Evolutionary conservation across 2,329 filamentous ascomycete species (phyloP).

Genomic region (Berkeleyomyces basicola): DNA sequence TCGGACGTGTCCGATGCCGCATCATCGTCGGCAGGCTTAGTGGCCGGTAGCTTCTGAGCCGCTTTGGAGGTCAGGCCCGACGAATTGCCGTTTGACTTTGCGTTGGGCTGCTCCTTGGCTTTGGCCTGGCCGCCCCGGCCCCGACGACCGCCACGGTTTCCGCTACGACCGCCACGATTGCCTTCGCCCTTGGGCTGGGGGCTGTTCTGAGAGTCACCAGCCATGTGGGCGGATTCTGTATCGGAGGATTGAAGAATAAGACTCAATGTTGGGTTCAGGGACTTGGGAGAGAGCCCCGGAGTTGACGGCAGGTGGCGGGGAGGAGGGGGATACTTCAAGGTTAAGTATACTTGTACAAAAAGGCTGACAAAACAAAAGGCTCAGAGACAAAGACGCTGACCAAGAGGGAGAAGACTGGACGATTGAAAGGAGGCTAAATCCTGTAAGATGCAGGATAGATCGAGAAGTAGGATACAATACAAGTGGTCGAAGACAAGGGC

Average conservation of each 20-base stretch:
- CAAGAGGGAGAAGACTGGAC: no score
- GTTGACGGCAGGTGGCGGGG: no score
- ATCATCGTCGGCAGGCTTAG: slow-evolving; percentile 2
- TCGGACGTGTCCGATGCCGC: slow-evolving; percentile 21
- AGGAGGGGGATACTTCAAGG: no score
- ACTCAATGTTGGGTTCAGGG: neutral
- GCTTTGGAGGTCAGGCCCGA: neutral
- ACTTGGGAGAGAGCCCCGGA: no score
- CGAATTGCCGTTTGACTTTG: neutral
- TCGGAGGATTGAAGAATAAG: neutral
- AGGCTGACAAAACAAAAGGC: no score
- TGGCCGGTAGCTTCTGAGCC: neutral
- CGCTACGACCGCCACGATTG: neutral
- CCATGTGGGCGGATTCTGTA: neutral
- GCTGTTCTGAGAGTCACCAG: slow-evolving; percentile 5
- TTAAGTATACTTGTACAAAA: no score
- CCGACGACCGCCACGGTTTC: neutral
- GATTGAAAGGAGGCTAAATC: no score
- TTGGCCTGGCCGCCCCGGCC: neutral
- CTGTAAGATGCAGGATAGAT: no score
- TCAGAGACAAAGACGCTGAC: no score
- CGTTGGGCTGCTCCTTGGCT: neutral
- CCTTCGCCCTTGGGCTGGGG: neutral
- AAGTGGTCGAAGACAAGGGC: neutral
- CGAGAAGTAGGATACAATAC: neutral